Evolutionary conservation across 495 filamentous ascomycete species (phyloP).

Genomic region (Aspergillus incahuasiensis): DNA sequence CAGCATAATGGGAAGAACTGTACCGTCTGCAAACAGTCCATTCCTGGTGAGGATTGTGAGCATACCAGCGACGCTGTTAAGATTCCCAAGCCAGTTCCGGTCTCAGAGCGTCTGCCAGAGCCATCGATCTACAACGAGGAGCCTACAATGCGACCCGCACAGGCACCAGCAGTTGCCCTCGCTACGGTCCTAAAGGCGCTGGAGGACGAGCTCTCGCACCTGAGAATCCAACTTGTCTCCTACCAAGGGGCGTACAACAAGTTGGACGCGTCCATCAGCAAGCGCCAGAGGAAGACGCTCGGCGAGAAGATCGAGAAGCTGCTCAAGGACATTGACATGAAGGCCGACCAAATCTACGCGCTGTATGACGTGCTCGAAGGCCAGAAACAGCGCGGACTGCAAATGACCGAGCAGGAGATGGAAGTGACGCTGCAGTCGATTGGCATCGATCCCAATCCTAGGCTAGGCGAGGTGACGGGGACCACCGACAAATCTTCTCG

Average conservation of each 20-base stretch:
- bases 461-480: conserved; percentile 28
- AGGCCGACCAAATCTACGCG: conserved; percentile 83
- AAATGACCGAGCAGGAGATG: conserved; percentile 62
- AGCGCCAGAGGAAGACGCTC: conserved; percentile 61
- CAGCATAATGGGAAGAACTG: conserved; percentile 68
- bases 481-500: conserved; percentile 30
- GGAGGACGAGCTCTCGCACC: conserved; percentile 76
- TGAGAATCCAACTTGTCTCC: conserved; percentile 61
- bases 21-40: conserved; percentile 63
- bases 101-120: conserved; percentile 59
- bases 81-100: conserved; percentile 64
- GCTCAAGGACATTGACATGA: conserved; percentile 62
- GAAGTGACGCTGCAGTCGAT: conserved; percentile 63
- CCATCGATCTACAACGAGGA: conserved; percentile 56
- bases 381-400: conserved; percentile 58
- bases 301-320: conserved; percentile 61
- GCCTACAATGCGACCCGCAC: conserved; percentile 71
- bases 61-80: conserved; percentile 48
- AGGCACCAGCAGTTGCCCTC: conserved; percentile 68
- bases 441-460: conserved; percentile 39
- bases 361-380: conserved; percentile 89
- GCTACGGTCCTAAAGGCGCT: conserved; percentile 75
- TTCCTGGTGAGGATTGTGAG: conserved; percentile 35
- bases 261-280: conserved; percentile 64
- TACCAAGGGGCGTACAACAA: conserved; percentile 59